Evolutionary conservation across 2,329 filamentous ascomycete species (phyloP), one percentile per base, ranked within the genome.

Genomic region (Xylariaceae sp.): DNA sequence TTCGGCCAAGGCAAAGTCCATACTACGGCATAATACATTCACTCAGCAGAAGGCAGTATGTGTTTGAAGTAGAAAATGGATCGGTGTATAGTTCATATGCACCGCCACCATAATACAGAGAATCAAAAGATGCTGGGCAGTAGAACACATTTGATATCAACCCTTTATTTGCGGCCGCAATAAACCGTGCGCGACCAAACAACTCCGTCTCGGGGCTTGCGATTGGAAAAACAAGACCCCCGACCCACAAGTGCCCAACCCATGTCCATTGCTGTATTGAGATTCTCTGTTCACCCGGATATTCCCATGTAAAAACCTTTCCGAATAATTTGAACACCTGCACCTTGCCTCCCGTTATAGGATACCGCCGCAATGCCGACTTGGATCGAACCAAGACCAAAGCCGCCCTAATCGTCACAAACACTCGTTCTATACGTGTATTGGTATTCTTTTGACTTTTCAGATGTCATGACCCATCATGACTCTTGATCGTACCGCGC

Each of bases 391-490:
- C 63, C 64, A 58, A 65, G 60, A 61, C 60, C 60, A 56, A 61
- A 32, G 16, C 27, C 27, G 58, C 62, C 55, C 61, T 54, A 61
- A 57, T 60, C 59, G 63, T 61, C 57, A 63, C 63, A 63, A 64
- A 66, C 62, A 67, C 65, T 69, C 64, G 65, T 64, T 74, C 74
- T 77, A 77, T 75, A 74, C 73, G 67, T 69, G 65, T 49, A 58
- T 57, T 65, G 62, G 64, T 66, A 63, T 64, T 67, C 49, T 54
- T 42, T 47, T 68, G 27, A 14, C 66, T 69, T 69, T 67, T 69
- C 66, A 64, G 66, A 66, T 61, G 68, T 72, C 69, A 72, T 76
- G 66, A 75, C 63, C 71, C 72, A 67, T 75, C 65, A 71, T 68
- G 65, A 70, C 65, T 66, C 65, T 67, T 66, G 66, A 67, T 70